These are phyloP conservation scores for Crithidia bombi DNA, from an alignment of 208 protist species.

Conservation along the genomic window DNA sequence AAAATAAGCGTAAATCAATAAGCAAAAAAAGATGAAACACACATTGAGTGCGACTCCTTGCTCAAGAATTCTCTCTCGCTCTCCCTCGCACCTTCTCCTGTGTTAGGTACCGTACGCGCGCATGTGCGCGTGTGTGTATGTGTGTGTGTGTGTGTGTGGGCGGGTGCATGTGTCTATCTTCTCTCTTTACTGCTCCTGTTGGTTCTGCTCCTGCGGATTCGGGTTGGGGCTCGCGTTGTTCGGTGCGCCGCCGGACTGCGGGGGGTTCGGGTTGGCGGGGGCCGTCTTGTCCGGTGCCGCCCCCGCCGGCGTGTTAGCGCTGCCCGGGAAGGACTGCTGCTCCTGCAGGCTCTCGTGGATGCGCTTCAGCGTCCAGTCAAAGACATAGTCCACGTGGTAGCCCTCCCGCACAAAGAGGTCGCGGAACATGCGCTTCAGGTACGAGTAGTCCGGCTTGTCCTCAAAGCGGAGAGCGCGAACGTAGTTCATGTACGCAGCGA, in stretches of 20 bases:
- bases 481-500: conserved; percentile 98
- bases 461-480: conserved; percentile 97
- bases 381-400: conserved; percentile 98
- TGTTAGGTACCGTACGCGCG: neutral
- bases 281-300: conserved; percentile 24
- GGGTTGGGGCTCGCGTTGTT: conserved; percentile 31
- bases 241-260: conserved; percentile 7
- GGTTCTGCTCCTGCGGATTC: conserved; percentile 31
- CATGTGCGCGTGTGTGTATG: conserved; percentile 1
- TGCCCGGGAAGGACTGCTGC: conserved; percentile 40
- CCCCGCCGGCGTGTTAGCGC: conserved; percentile 17
- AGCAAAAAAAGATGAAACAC: neutral
- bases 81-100: conserved; percentile 11
- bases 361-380: conserved; percentile 97
- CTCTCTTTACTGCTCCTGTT: conserved; percentile 26
- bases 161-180: no score
- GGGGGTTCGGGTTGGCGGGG: conserved; percentile 21
- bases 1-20: neutral
- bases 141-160: neutral
- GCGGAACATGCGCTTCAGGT: conserved; percentile 97
- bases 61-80: conserved; percentile 5
- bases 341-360: conserved; percentile 75
- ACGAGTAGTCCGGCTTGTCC: conserved; percentile 99
- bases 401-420: conserved; percentile 98
- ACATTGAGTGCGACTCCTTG: neutral